Evolutionary conservation across 2,329 filamentous ascomycete genomes (phyloP).

Genomic region (Cytospora chrysosperma): DNA sequence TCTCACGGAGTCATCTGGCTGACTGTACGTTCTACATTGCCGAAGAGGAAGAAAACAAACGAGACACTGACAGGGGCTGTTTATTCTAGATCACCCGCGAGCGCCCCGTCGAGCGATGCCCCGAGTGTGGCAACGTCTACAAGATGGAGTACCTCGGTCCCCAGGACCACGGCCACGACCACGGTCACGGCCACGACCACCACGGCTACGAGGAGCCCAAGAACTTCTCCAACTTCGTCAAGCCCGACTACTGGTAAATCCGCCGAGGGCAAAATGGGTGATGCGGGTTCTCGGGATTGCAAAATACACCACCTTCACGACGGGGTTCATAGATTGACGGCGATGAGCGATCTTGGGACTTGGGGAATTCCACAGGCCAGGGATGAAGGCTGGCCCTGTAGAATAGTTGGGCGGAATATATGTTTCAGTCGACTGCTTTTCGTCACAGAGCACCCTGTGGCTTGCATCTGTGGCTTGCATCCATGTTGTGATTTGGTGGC

Average conservation of each 20-base stretch:
- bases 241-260: slow-evolving; percentile 85
- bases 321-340: slow-evolving; percentile 18
- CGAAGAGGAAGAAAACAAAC: neutral
- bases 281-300: neutral
- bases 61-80: slow-evolving; percentile 7
- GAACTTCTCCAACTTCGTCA: slow-evolving; percentile 95
- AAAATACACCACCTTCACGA: slow-evolving; percentile 32
- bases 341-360: slow-evolving; percentile 7
- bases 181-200: slow-evolving; percentile 52
- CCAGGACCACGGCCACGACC: slow-evolving; percentile 58
- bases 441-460: neutral
- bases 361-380: neutral
- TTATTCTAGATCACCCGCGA: slow-evolving; percentile 72
- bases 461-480: neutral
- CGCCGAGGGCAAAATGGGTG: neutral
- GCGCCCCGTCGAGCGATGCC: slow-evolving; percentile 91
- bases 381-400: slow-evolving; percentile 35
- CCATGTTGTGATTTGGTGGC: neutral
- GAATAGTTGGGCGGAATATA: slow-evolving; percentile 35
- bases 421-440: slow-evolving; percentile 29
- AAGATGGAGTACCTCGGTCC: slow-evolving; percentile 97
- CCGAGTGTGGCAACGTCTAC: slow-evolving; percentile 93
- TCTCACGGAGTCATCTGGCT: slow-evolving; percentile 91
- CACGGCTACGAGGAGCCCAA: slow-evolving; percentile 80
- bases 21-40: slow-evolving; percentile 59